phyloP scores from a whole-genome alignment of 2,329 filamentous ascomycete genomes.

The Pyricularia grisea region DNA sequence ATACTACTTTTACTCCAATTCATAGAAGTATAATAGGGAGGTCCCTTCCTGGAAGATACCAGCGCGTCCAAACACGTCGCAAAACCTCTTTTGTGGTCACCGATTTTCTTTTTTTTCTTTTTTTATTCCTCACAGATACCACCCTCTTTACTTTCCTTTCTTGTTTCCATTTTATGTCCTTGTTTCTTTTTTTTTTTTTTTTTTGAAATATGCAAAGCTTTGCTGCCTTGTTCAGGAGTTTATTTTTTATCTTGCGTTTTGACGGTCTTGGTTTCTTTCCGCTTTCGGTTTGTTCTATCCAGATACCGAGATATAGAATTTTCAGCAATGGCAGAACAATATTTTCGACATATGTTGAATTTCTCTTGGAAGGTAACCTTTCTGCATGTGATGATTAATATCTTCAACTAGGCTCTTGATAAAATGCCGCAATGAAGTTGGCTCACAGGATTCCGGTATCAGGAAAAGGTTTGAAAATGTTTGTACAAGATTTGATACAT shows the following conservation, averaged over 20 bases:
- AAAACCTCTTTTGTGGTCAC: conserved; percentile 1
- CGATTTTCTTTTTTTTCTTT: conserved; percentile 5
- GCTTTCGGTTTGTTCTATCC: not conserved
- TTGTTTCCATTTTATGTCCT: conserved; percentile 2
- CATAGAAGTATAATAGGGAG: not conserved
- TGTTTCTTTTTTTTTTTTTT: conserved; percentile 1
- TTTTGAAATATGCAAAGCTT: not conserved
- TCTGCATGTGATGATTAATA: too few species aligned
- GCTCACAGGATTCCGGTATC: too few species aligned
- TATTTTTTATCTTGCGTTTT: not conserved
- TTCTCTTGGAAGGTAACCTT: too few species aligned
- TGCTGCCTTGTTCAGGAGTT: not conserved
- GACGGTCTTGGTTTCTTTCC: not conserved
- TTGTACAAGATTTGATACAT: not conserved
- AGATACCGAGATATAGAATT: not conserved
- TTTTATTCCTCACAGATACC: not conserved
- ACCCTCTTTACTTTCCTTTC: not conserved
- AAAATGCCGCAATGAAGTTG: not conserved
- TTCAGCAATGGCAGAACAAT: not conserved
- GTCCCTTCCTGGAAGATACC: not conserved
- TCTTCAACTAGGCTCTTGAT: too few species aligned
- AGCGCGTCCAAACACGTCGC: not conserved
- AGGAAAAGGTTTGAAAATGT: not conserved
- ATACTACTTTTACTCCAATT: not conserved
- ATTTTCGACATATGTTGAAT: not conserved